Evolutionary conservation across 352 stramenopile genomes (phyloP), one percentile per base, ranked within the genome.

Genomic region (Saprolegnia parasitica): DNA sequence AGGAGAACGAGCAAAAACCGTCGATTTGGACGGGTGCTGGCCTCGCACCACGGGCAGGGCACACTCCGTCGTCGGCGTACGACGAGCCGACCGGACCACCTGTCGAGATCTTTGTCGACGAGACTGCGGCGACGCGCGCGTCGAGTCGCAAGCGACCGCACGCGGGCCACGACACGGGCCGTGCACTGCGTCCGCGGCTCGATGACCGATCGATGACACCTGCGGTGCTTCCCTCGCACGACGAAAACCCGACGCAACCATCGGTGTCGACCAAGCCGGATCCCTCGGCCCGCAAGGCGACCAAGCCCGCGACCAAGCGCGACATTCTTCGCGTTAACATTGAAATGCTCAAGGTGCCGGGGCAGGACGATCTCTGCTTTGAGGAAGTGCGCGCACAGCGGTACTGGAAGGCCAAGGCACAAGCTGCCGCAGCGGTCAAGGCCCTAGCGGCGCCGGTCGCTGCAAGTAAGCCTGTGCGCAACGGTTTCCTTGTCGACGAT

Each of bases 381-480:
- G 87, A 95, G 83, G 87, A 95, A 80, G 67, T 87, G 49, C 79
- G 87, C 72, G 84, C 85, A 9, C 21, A 40, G 42, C n/a, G 45
- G 13, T 24, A 46, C 13, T 56, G 15, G 15, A n/a, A 58, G 20
- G 52, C 15, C 11, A 39, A 58, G 52, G 21, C 13, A 39, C 16
- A 20, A 9, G 52, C 29, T 2, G 23, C 52, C 13, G 52, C 6
- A 15, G 23, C 52, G 11, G 23, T 39, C 11, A 1, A n/a, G 29
- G 29, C 29, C 29, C 29, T 5, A 5, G 29, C 5, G 29, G 29
- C 29, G 29, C 29, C 29, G 29, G 29, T n/a, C 1, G 1, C 20
- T 1, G 5, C 18, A 6, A 40, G 23, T 6, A 66, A 66, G 74
- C 57, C 16, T 61, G 65, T 10, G 47, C 65, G 21, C 74, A 76